phyloP scores from a whole-genome alignment of 768 basidiomycete genomes.

The Amyloporia xantha region DNA sequence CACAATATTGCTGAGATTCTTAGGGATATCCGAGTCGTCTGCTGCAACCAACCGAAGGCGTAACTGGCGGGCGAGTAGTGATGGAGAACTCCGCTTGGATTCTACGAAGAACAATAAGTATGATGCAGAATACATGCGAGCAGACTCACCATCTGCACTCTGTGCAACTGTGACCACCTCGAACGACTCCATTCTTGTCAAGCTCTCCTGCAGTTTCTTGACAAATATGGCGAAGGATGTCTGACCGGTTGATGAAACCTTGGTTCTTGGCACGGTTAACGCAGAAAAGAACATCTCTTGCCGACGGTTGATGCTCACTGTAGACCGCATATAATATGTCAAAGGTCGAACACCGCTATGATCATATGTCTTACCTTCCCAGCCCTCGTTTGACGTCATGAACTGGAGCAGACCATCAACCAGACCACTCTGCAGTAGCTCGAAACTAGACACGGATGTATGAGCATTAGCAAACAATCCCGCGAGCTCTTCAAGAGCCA shows the following conservation, averaged over 20 bases:
- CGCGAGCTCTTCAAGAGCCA: conserved; percentile 68
- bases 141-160: conserved; percentile 64
- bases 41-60: conserved; percentile 85
- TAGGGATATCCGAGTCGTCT: conserved; percentile 85
- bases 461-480: conserved; percentile 70
- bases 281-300: conserved; percentile 77
- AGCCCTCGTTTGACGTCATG: conserved; percentile 55
- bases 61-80: conserved; percentile 86
- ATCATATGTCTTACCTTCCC: conserved; percentile 45
- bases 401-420: conserved; percentile 83
- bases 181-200: conserved; percentile 93
- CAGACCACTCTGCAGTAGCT: conserved; percentile 88
- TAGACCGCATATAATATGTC: too few relatives aligned
- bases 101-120: conserved; percentile 36
- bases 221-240: conserved; percentile 73
- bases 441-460: conserved; percentile 89
- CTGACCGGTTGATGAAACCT: conserved; percentile 36
- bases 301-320: conserved; percentile 60
- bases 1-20: conserved; percentile 81
- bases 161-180: conserved; percentile 89
- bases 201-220: conserved; percentile 92
- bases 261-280: conserved; percentile 53
- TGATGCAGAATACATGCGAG: background rate
- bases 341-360: too few relatives aligned
- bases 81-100: conserved; percentile 85